Evolutionary conservation across 1,284 basidiomycete species (phyloP).

Genomic region (Baeospora myosura): DNA sequence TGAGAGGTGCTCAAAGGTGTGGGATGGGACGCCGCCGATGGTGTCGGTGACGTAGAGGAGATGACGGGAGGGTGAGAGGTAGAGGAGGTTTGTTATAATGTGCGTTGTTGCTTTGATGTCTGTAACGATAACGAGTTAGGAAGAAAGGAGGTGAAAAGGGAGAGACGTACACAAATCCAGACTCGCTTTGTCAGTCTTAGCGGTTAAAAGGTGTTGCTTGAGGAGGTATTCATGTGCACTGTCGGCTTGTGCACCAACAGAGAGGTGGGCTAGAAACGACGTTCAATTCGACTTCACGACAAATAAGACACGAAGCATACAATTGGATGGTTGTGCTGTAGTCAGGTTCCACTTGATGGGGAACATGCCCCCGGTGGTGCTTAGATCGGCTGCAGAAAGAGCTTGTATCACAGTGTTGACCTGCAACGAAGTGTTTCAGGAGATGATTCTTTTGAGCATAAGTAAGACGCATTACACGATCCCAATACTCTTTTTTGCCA

Average conservation of each 20-base stretch:
- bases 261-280: slow-evolving; percentile 36
- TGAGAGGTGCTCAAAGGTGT: slow-evolving; percentile 66
- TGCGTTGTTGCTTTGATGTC: slow-evolving; percentile 57
- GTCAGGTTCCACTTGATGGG: slow-evolving; percentile 28
- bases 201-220: slow-evolving; percentile 64
- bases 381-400: slow-evolving; percentile 39
- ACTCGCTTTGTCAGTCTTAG: slow-evolving; percentile 46
- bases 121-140: slow-evolving; percentile 20
- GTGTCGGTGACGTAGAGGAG: slow-evolving; percentile 68
- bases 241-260: slow-evolving; percentile 59
- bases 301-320: too few species aligned
- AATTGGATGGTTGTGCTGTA: neutral
- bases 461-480: too few species aligned
- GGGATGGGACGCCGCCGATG: slow-evolving; percentile 30
- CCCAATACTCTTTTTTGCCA: slow-evolving; percentile 58
- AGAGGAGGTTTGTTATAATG: slow-evolving; percentile 59
- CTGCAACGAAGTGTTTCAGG: slow-evolving; percentile 28
- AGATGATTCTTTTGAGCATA: too few species aligned
- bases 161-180: slow-evolving; percentile 61
- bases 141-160: neutral
- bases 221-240: slow-evolving; percentile 72
- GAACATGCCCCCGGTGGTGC: slow-evolving; percentile 32
- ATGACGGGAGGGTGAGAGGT: slow-evolving; percentile 54
- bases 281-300: neutral
- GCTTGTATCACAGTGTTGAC: slow-evolving; percentile 43